A percentile compares a stretch with the other conserved stretches of the same genome.
phyloP scores from a whole-genome alignment of 371 early-diverging fungal species.

The Rhizomucor miehei region DNA sequence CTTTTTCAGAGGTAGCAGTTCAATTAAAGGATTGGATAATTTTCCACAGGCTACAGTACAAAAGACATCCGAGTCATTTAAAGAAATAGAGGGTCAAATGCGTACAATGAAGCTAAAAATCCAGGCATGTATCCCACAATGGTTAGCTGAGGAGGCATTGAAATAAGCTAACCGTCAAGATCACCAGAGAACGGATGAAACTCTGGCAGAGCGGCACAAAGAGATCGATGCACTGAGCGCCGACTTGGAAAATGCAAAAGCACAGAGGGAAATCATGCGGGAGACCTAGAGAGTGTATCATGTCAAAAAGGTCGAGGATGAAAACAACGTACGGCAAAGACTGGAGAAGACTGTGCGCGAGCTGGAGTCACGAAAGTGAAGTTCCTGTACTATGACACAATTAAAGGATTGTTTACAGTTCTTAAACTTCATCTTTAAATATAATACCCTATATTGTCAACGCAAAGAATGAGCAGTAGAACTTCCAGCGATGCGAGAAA shows the following conservation, averaged over 20 bases:
- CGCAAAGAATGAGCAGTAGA: too few relatives aligned
- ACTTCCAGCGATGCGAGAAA: too few relatives aligned
- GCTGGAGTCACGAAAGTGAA: constrained; percentile 8
- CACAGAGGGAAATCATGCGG: background rate
- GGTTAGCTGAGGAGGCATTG: background rate
- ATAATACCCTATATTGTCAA: too few relatives aligned
- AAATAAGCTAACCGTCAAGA: background rate
- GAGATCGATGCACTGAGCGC: background rate
- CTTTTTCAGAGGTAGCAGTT: background rate
- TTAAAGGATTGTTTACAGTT: too few relatives aligned
- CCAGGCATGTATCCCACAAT: constrained; percentile 8
- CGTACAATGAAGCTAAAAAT: constrained; percentile 11
- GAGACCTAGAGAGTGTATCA: too few relatives aligned
- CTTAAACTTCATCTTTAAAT: too few relatives aligned
- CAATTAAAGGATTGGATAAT: too few relatives aligned
- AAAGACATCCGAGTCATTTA: constrained; percentile 7
- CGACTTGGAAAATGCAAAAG: constrained; percentile 2
- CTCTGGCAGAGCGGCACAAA: constrained; percentile 8
- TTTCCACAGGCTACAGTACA: constrained; percentile 2
- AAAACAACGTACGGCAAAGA: constrained; percentile 1
- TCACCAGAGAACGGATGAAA: constrained; percentile 8
- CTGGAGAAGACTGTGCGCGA: constrained; percentile 9
- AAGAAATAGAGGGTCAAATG: constrained; percentile 10
- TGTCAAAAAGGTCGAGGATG: constrained; percentile 7
- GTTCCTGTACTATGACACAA: too few relatives aligned